These are phyloP conservation scores for Skeletonema tropicum DNA, from an alignment of 108 stramenopile species.

Conservation along the genomic window DNA sequence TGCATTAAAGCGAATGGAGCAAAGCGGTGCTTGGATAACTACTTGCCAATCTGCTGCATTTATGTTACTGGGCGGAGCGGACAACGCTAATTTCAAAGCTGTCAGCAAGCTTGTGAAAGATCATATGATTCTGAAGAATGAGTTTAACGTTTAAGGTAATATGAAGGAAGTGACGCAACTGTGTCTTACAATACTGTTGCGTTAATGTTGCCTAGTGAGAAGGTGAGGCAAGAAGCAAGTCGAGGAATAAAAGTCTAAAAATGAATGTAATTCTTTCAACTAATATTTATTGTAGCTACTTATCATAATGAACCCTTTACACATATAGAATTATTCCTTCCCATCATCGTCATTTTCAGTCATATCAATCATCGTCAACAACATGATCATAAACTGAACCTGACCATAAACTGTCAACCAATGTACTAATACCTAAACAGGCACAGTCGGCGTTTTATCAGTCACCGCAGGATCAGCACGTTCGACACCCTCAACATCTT, in stretches of 20 bases:
- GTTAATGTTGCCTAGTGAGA: background rate
- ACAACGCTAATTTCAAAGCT: constrained; percentile 84
- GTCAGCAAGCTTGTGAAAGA: constrained; percentile 86
- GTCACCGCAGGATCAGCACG: background rate
- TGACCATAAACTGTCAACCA: too few species aligned
- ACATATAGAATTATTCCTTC: background rate
- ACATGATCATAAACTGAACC: too few species aligned
- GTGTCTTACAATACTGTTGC: background rate
- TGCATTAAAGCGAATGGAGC: constrained; percentile 79
- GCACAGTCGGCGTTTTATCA: background rate
- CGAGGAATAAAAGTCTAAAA: background rate
- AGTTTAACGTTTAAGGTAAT: constrained; percentile 62
- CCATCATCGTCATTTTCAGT: background rate
- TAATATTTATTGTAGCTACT: background rate
- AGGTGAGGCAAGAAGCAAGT: background rate
- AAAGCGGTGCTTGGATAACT: constrained; percentile 80
- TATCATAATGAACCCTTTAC: background rate
- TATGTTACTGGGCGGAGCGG: constrained; percentile 84
- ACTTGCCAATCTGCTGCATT: constrained; percentile 88
- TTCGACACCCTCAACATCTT: constrained; percentile 9
- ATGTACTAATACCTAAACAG: background rate
- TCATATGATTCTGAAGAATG: constrained; percentile 80
- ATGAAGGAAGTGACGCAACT: background rate
- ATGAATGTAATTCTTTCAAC: background rate
- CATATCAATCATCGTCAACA: too few species aligned